Conservation (phyloP, 2,329 filamentous ascomycete species). For the Colletotrichum limetticola region DNA sequence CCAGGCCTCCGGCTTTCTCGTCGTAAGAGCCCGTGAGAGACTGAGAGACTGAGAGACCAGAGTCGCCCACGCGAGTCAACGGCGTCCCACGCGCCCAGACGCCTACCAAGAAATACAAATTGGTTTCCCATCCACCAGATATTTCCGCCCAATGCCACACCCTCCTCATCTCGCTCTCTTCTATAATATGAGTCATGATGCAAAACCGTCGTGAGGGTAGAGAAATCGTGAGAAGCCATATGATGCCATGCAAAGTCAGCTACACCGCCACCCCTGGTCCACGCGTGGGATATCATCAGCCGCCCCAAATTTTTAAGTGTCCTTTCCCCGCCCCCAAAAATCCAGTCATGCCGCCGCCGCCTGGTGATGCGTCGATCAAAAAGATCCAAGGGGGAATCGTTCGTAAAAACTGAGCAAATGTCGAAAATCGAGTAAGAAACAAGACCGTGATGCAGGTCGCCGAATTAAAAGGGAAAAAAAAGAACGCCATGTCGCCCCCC, state of each 20-base stretch:
- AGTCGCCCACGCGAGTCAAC: neutral
- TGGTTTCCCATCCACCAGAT: neutral
- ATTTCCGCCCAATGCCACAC: neutral
- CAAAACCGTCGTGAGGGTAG: neutral
- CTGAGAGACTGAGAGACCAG: neutral
- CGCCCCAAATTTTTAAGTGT: slow-evolving; percentile 8
- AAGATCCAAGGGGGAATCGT: neutral
- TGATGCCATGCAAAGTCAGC: slow-evolving; percentile 19
- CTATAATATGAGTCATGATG: slow-evolving; percentile 22
- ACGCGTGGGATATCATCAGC: slow-evolving; percentile 29
- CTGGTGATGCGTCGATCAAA: neutral
- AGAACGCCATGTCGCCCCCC: slow-evolving; percentile 18
- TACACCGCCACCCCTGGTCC: slow-evolving; percentile 17
- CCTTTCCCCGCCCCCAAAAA: neutral
- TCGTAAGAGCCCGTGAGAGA: neutral
- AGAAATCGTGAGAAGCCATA: slow-evolving; percentile 12
- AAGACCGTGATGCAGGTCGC: neutral
- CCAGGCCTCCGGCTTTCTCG: too few species aligned
- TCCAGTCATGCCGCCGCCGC: neutral
- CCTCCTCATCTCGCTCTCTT: neutral
- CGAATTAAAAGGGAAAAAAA: neutral
- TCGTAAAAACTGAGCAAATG: neutral
- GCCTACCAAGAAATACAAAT: neutral
- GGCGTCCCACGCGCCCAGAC: neutral
- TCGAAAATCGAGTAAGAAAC: neutral